Percentiles rank a stretch among this genome's conserved stretches.
phyloP scores from a whole-genome alignment of 2,329 filamentous ascomycete genomes.

The Trichoderma aggressivum region DNA sequence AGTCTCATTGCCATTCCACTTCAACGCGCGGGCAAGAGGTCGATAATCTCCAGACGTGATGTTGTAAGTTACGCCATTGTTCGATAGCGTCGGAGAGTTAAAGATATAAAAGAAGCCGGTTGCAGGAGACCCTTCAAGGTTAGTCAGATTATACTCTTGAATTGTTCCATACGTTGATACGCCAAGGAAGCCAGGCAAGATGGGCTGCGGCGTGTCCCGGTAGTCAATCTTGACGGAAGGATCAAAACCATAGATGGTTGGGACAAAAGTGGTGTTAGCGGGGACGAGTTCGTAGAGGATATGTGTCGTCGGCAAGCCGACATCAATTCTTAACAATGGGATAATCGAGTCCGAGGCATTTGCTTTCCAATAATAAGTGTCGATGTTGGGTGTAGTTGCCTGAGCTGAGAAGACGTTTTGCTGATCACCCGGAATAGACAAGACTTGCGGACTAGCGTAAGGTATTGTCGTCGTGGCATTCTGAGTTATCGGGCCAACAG shows the following conservation, averaged over 20 bases:
- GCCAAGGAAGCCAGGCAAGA: neutral
- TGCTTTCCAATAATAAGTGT: neutral
- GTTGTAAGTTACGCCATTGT: neutral
- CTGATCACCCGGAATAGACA: neutral
- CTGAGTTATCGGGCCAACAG: neutral
- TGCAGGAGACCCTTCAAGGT: neutral
- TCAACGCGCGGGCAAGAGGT: neutral
- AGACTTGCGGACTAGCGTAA: neutral
- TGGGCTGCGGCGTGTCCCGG: neutral
- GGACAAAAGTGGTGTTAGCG: neutral
- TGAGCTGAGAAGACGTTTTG: neutral
- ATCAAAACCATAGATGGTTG: slow-evolving; percentile 1
- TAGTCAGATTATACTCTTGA: neutral
- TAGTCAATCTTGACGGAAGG: neutral
- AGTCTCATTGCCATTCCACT: neutral
- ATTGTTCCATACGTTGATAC: neutral
- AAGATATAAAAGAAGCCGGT: neutral
- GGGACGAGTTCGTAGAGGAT: neutral
- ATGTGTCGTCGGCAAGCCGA: neutral
- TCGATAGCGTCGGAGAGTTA: neutral
- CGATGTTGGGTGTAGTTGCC: neutral
- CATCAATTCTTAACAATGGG: neutral
- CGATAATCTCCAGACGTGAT: slow-evolving; percentile 8
- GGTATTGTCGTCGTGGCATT: neutral
- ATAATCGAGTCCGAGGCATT: neutral